These are phyloP conservation scores for Suillus subalutaceus DNA, from an alignment of 768 basidiomycete species.

Conservation along the genomic window DNA sequence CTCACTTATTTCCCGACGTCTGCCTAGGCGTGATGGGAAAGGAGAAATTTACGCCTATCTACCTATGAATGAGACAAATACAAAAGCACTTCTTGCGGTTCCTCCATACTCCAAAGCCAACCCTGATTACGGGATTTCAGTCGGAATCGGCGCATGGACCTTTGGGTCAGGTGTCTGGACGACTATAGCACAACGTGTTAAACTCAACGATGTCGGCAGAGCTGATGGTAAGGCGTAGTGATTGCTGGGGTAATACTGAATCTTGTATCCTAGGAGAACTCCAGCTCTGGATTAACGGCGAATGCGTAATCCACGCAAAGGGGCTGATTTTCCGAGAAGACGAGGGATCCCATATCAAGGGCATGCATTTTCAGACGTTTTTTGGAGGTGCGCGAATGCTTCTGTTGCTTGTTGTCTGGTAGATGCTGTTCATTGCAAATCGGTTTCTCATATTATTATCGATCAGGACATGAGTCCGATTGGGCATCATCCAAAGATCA, in stretches of 20 bases:
- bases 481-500: slow-evolving; percentile 69
- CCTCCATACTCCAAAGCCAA: slow-evolving; percentile 55
- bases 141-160: slow-evolving; percentile 65
- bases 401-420: background rate
- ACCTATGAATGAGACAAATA: slow-evolving; percentile 53
- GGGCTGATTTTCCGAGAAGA: slow-evolving; percentile 51
- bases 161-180: slow-evolving; percentile 65
- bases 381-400: slow-evolving; percentile 58
- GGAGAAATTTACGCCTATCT: slow-evolving; percentile 76
- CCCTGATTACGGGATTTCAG: slow-evolving; percentile 63
- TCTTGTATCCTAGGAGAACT: slow-evolving; percentile 52
- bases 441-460: slow-evolving; percentile 4
- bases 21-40: slow-evolving; percentile 45
- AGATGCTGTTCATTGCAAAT: background rate
- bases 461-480: slow-evolving; percentile 50
- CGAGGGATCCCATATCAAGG: slow-evolving; percentile 51
- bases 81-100: slow-evolving; percentile 42
- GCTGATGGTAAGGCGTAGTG: slow-evolving; percentile 52
- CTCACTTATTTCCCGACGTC: background rate
- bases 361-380: slow-evolving; percentile 78
- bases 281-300: slow-evolving; percentile 65
- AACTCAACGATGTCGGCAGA: slow-evolving; percentile 61
- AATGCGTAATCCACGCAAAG: slow-evolving; percentile 50
- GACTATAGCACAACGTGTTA: slow-evolving; percentile 65
- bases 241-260: background rate